A percentile compares a stretch with the other conserved stretches of the same genome.
Conservation (phyloP, 768 basidiomycete genomes). For the Leccinum subgranulosum region DNA sequence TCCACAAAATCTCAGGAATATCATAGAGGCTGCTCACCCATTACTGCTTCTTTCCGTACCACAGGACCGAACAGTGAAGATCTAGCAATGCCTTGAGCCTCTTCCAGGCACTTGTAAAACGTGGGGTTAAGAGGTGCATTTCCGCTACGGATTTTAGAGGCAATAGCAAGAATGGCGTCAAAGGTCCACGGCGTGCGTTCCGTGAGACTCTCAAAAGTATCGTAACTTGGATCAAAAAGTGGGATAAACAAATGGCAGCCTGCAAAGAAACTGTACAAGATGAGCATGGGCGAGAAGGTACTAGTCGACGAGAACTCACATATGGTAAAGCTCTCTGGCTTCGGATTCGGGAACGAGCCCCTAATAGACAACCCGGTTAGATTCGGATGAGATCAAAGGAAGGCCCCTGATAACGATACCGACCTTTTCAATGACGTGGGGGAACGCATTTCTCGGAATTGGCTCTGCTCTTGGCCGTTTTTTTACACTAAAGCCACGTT, state of each 20-base stretch:
- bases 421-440: constrained; percentile 87
- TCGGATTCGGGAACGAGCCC: constrained; percentile 83
- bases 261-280: constrained; percentile 75
- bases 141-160: constrained; percentile 88
- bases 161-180: constrained; percentile 89
- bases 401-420: not conserved
- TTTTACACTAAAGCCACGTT: constrained; percentile 44
- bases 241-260: constrained; percentile 97
- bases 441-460: constrained; percentile 81
- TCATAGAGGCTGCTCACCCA: constrained; percentile 49
- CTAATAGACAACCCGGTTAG: constrained; percentile 34
- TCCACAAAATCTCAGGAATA: constrained; percentile 2
- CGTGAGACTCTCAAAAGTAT: constrained; percentile 89
- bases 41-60: constrained; percentile 91
- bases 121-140: constrained; percentile 81
- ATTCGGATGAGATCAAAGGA: not conserved
- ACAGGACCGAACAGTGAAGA: constrained; percentile 92
- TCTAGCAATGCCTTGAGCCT: constrained; percentile 93
- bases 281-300: constrained; percentile 1
- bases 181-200: constrained; percentile 96
- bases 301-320: constrained; percentile 47
- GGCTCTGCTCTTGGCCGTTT: constrained; percentile 85
- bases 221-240: constrained; percentile 88
- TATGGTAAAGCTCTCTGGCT: constrained; percentile 88
- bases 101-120: constrained; percentile 89